These are phyloP conservation scores for Glycine soja DNA, from an alignment of 306 rosid species.

Conservation along the genomic window DNA sequence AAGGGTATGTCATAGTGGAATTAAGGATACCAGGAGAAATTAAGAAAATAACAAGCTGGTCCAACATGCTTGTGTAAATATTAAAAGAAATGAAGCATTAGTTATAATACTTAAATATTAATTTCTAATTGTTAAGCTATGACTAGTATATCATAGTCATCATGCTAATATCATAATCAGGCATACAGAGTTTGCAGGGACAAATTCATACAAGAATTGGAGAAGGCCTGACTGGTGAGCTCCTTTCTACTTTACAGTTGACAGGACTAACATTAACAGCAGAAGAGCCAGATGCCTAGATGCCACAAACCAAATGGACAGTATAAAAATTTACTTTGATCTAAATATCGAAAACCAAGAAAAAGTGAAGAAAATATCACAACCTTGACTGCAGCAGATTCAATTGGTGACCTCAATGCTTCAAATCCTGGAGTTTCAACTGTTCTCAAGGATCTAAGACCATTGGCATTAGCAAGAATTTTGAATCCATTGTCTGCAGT, in stretches of 20 bases:
- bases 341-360: constrained; percentile 33
- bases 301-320: constrained; percentile 21
- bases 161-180: constrained; percentile 4
- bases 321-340: background rate
- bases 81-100: constrained; percentile 9
- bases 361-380: constrained; percentile 24
- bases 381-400: constrained; percentile 76
- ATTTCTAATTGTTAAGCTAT: constrained; percentile 21
- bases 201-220: constrained; percentile 66
- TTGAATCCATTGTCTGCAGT: constrained; percentile 79
- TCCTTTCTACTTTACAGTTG: constrained; percentile 80
- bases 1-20: constrained; percentile 17
- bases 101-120: constrained; percentile 1
- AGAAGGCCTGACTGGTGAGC: constrained; percentile 83
- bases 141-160: constrained; percentile 17
- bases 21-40: background rate
- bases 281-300: constrained; percentile 70
- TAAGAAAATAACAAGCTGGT: constrained; percentile 20
- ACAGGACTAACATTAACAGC: constrained; percentile 64
- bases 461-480: constrained; percentile 77
- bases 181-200: constrained; percentile 35
- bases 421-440: constrained; percentile 71
- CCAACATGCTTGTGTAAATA: constrained; percentile 5
- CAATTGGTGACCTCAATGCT: constrained; percentile 73
- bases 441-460: constrained; percentile 68